phyloP scores from a whole-genome alignment of 768 basidiomycete species.

The Termitomyces sp. region DNA sequence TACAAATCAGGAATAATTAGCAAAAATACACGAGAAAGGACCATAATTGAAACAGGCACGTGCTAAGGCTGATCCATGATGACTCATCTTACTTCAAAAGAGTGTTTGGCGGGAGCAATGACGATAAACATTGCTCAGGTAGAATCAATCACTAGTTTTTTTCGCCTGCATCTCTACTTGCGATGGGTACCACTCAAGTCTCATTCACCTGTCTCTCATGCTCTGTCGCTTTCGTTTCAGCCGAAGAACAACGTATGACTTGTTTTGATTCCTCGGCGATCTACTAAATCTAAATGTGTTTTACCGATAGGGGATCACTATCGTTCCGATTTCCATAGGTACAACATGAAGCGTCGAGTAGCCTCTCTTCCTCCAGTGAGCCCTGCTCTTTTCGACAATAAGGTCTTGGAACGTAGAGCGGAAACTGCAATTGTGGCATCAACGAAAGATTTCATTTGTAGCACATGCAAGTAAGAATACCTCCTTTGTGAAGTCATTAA shows the following conservation, averaged over 20 bases:
- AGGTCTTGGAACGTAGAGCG: conserved; percentile 71
- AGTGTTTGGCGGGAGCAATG: conserved; percentile 1
- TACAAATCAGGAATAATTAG: too few relatives aligned
- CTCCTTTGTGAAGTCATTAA: conserved; percentile 1
- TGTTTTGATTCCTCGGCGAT: neutral
- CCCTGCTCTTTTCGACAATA: conserved; percentile 74
- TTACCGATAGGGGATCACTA: conserved; percentile 68
- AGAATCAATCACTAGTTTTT: neutral
- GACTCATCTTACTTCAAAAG: too few relatives aligned
- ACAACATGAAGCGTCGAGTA: conserved; percentile 97
- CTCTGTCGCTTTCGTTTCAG: conserved; percentile 75
- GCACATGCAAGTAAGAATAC: conserved; percentile 74
- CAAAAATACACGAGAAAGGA: too few relatives aligned
- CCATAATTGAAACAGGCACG: too few relatives aligned
- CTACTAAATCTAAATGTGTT: conserved; percentile 5
- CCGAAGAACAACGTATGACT: conserved; percentile 78
- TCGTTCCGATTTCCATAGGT: conserved; percentile 90
- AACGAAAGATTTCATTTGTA: conserved; percentile 56
- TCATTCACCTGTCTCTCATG: conserved; percentile 91
- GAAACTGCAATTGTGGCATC: conserved; percentile 70
- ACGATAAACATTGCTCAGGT: conserved; percentile 4
- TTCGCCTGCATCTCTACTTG: neutral
- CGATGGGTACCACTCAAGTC: conserved; percentile 27
- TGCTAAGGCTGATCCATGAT: too few relatives aligned
- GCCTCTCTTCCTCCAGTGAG: conserved; percentile 85